Conservation (phyloP, 2,329 filamentous ascomycete species). For the Paraphoma sp. region DNA sequence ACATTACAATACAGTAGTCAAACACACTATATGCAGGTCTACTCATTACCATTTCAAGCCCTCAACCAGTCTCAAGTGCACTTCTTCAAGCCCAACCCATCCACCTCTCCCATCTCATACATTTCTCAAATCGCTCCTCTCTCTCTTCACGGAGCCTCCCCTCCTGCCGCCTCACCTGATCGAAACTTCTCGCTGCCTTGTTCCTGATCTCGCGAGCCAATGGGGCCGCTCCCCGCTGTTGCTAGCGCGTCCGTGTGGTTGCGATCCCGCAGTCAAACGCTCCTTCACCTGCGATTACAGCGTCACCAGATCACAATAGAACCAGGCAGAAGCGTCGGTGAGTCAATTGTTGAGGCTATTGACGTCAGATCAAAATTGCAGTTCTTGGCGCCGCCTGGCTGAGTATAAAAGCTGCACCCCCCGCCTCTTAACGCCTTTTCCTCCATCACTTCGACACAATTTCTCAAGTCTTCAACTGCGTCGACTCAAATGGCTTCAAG, state of each 20-base stretch:
- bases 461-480: background rate
- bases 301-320: constrained; percentile 3
- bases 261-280: background rate
- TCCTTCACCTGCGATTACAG: constrained; percentile 1
- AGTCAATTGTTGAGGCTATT: background rate
- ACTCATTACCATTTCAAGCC: too few species aligned
- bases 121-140: too few species aligned
- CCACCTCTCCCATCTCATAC: too few species aligned
- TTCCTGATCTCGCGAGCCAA: background rate
- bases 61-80: too few species aligned
- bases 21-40: too few species aligned
- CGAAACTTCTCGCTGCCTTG: background rate
- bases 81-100: too few species aligned
- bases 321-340: constrained; percentile 1
- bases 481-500: background rate
- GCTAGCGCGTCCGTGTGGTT: constrained; percentile 2
- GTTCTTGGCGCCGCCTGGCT: background rate
- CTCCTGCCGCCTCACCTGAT: too few species aligned
- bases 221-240: background rate
- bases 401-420: background rate
- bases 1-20: too few species aligned
- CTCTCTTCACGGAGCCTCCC: too few species aligned
- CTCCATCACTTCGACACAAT: background rate
- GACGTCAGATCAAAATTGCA: background rate
- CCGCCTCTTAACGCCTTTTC: background rate